These are phyloP conservation scores for Exophiala mesophila DNA, from an alignment of 2,329 filamentous ascomycete genomes.

Conservation along the genomic window DNA sequence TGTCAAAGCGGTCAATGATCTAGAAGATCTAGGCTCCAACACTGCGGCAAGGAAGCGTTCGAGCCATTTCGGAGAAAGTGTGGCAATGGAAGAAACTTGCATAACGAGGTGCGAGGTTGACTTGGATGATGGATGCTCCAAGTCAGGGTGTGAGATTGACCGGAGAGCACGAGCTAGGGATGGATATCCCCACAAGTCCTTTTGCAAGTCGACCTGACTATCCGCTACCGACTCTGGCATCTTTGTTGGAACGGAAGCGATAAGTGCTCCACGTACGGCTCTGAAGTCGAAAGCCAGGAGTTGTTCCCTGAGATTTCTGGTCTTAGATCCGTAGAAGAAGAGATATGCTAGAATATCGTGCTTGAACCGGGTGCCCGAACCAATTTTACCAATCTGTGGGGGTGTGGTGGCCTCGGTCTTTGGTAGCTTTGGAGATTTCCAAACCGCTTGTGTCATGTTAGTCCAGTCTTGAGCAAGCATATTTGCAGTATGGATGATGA, in stretches of 20 bases:
- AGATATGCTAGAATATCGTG: slow-evolving; percentile 69
- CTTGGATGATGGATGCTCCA: slow-evolving; percentile 22
- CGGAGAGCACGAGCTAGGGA: slow-evolving; percentile 58
- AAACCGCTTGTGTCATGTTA: slow-evolving; percentile 81
- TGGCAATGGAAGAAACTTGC: slow-evolving; percentile 69
- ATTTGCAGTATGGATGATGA: slow-evolving; percentile 85
- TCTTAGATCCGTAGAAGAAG: slow-evolving; percentile 50
- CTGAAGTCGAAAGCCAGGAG: slow-evolving; percentile 66
- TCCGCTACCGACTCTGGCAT: slow-evolving; percentile 43
- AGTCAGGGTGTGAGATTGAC: slow-evolving; percentile 45
- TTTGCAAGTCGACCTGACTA: slow-evolving; percentile 29
- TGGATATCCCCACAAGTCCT: slow-evolving; percentile 70
- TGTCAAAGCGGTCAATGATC: slow-evolving; percentile 4
- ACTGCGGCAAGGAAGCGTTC: slow-evolving; percentile 40
- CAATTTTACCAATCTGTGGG: slow-evolving; percentile 35
- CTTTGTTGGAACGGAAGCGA: slow-evolving; percentile 73
- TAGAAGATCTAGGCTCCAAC: slow-evolving; percentile 7
- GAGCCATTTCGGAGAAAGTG: slow-evolving; percentile 70
- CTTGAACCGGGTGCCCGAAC: slow-evolving; percentile 69
- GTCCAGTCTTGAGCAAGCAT: slow-evolving; percentile 85
- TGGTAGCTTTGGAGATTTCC: slow-evolving; percentile 69
- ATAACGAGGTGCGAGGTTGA: slow-evolving; percentile 35
- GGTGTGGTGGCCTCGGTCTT: slow-evolving; percentile 29
- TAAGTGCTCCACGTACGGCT: slow-evolving; percentile 60
- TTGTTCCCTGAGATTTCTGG: slow-evolving; percentile 54